A percentile compares a stretch with the other conserved stretches of the same genome.
Conservation (phyloP, 768 basidiomycete species). For the Ramaria sp. region DNA sequence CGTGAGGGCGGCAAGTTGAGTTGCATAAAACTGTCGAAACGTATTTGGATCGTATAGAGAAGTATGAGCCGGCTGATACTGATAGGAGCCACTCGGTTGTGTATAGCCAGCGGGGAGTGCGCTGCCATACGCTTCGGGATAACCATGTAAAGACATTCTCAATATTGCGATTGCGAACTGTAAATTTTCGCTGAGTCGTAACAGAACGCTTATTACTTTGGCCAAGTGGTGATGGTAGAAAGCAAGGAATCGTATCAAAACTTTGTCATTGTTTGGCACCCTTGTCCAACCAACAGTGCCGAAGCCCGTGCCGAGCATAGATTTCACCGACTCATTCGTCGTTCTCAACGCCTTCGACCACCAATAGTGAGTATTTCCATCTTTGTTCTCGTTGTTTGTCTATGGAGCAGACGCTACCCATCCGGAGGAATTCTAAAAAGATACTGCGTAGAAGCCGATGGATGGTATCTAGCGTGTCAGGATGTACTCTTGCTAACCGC, state of each 20-base stretch:
- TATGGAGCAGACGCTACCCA: neutral
- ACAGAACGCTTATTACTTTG: conserved; percentile 13
- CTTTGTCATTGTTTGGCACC: conserved; percentile 11
- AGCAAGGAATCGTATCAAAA: conserved; percentile 25
- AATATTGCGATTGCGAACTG: neutral
- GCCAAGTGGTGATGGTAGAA: conserved; percentile 36
- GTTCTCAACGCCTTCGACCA: conserved; percentile 7
- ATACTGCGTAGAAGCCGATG: neutral
- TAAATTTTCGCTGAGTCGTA: neutral
- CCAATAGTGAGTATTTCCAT: conserved; percentile 7
- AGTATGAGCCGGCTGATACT: conserved; percentile 23
- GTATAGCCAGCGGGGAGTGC: conserved; percentile 25
- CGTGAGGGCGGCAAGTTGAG: conserved; percentile 68
- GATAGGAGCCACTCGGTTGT: conserved; percentile 26
- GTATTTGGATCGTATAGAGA: conserved; percentile 43
- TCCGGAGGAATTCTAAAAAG: neutral
- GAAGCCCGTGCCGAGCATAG: neutral
- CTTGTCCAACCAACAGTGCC: conserved; percentile 2
- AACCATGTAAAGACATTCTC: conserved; percentile 10
- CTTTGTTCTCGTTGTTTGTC: neutral
- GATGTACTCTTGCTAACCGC: conserved; percentile 10
- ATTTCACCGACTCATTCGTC: neutral
- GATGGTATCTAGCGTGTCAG: neutral
- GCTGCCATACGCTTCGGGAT: conserved; percentile 6
- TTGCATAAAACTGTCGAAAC: conserved; percentile 70